A percentile compares a stretch with the other conserved stretches of the same genome.
phyloP scores from a whole-genome alignment of 148 eudicot genomes.

The Hydrangea macrophylla region DNA sequence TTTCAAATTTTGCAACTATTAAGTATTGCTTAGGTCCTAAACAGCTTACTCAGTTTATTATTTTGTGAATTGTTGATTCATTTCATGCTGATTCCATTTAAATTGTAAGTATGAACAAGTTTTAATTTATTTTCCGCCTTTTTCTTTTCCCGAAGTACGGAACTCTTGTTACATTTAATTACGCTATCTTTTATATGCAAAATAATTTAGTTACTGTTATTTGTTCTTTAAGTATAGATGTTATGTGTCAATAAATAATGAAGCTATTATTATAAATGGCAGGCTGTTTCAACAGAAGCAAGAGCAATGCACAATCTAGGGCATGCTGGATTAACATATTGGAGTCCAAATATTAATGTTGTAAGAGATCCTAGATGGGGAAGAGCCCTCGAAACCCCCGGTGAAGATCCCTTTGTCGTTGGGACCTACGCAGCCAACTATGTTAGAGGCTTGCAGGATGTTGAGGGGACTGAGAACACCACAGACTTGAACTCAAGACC shows the following conservation, averaged over 20 bases:
- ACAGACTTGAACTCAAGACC: conserved; percentile 19
- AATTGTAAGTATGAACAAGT: too few relatives aligned
- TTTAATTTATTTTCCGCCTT: too few relatives aligned
- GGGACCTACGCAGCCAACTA: conserved; percentile 22
- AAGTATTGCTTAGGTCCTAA: too few relatives aligned
- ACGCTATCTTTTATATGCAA: too few relatives aligned
- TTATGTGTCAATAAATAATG: too few relatives aligned
- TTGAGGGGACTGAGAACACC: conserved; percentile 4
- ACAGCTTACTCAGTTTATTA: too few relatives aligned
- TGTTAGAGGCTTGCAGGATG: conserved; percentile 34
- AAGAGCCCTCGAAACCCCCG: conserved; percentile 31
- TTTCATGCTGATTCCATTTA: too few relatives aligned
- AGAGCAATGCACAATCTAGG: conserved; percentile 38
- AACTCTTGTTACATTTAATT: neutral
- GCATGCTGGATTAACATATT: conserved; percentile 33
- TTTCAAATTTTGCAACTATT: too few relatives aligned
- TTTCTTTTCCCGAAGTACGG: too few relatives aligned
- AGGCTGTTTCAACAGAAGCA: conserved; percentile 42
- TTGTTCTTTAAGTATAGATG: too few relatives aligned
- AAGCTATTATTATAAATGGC: too few relatives aligned
- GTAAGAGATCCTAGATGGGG: conserved; percentile 43
- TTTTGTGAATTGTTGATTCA: too few relatives aligned
- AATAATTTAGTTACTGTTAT: neutral
- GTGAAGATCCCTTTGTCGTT: conserved; percentile 30
- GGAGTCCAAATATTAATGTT: conserved; percentile 30